A percentile compares a stretch with the other conserved stretches of the same genome.
Conservation (phyloP, 768 basidiomycete genomes). For the Agaricus bisporus region DNA sequence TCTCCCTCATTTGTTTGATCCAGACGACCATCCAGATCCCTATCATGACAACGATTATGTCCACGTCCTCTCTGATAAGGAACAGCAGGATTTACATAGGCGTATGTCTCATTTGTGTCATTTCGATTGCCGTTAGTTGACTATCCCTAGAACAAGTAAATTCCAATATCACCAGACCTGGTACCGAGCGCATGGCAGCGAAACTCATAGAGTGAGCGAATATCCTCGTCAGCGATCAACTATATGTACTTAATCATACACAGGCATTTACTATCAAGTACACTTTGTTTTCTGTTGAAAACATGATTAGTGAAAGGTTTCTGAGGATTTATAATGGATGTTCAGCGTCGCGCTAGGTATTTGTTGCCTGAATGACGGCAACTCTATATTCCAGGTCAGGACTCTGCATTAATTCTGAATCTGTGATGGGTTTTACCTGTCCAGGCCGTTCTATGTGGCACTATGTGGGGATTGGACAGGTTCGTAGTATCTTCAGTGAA, state of each 20-base stretch:
- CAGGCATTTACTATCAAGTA: slow-evolving; percentile 70
- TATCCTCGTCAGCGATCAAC: background rate
- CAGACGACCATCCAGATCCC: slow-evolving; percentile 80
- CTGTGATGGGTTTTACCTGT: background rate
- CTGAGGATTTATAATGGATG: background rate
- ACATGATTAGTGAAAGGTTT: background rate
- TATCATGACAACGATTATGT: slow-evolving; percentile 63
- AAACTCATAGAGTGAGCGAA: slow-evolving; percentile 61
- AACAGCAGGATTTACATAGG: slow-evolving; percentile 59
- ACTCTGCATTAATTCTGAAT: background rate
- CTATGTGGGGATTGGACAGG: slow-evolving; percentile 79
- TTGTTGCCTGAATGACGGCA: slow-evolving; percentile 65
- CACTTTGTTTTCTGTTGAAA: slow-evolving; percentile 15
- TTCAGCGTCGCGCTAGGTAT: slow-evolving; percentile 64
- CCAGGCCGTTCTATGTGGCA: slow-evolving; percentile 60
- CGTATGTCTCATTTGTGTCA: slow-evolving; percentile 36
- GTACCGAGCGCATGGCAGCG: slow-evolving; percentile 83
- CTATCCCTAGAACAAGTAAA: slow-evolving; percentile 49
- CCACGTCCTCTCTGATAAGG: slow-evolving; percentile 59
- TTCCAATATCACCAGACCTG: slow-evolving; percentile 73
- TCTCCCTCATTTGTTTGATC: slow-evolving; percentile 63
- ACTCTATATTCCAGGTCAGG: slow-evolving; percentile 73
- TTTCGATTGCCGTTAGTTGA: slow-evolving; percentile 1
- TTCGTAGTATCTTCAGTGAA: slow-evolving; percentile 16
- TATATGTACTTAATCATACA: background rate